Conservation (phyloP, 495 filamentous ascomycete genomes). For the Entonaema liquescens region DNA sequence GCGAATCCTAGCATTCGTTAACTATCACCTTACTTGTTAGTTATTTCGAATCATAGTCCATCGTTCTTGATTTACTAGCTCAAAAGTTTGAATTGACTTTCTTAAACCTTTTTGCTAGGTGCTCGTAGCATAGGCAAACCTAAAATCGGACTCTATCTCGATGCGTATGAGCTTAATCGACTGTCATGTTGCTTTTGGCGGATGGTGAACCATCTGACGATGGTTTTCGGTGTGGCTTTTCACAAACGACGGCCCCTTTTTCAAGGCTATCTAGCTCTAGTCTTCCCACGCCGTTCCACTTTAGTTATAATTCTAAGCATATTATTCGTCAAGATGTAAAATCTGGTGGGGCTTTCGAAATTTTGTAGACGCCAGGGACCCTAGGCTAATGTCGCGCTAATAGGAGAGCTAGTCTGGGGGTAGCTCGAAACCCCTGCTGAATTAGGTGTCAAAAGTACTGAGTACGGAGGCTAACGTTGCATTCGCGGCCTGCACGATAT, state of each 20-base stretch:
- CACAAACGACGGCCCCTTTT: constrained; percentile 22
- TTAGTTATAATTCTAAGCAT: not conserved
- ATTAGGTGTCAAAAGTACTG: constrained; percentile 11
- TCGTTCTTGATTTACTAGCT: not conserved
- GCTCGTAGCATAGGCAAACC: constrained; percentile 23
- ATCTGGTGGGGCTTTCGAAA: constrained; percentile 31
- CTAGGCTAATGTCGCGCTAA: constrained; percentile 15
- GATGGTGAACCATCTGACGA: constrained; percentile 25
- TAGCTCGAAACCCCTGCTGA: constrained; percentile 26
- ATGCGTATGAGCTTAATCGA: constrained; percentile 21
- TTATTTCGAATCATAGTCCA: constrained; percentile 3
- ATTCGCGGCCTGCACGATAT: constrained; percentile 13
- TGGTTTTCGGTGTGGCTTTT: constrained; percentile 32
- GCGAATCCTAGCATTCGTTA: not conserved
- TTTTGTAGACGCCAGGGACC: constrained; percentile 34
- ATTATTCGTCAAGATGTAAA: constrained; percentile 26
- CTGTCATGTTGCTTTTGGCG: constrained; percentile 21
- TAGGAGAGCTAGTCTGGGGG: constrained; percentile 27
- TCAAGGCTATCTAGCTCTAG: constrained; percentile 10
- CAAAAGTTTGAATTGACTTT: constrained; percentile 11
- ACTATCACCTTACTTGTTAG: no score
- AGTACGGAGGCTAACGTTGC: constrained; percentile 13
- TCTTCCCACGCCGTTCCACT: constrained; percentile 26
- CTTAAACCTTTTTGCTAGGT: constrained; percentile 26
- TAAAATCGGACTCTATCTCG: constrained; percentile 23